Evolutionary conservation across 768 basidiomycete species (phyloP).

Genomic region (Pulveroboletus sp.): DNA sequence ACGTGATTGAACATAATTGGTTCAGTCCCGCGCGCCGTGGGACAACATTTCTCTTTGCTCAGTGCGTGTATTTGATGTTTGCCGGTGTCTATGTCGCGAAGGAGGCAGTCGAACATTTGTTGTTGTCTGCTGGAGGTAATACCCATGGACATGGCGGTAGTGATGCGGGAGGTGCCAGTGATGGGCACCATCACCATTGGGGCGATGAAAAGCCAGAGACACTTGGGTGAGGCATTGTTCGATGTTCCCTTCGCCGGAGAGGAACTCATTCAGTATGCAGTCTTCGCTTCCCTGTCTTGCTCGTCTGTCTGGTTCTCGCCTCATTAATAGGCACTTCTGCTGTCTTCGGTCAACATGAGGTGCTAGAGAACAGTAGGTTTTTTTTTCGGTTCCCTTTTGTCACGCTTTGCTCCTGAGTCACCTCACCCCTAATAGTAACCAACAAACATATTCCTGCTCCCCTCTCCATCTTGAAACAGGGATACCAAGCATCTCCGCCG

Average conservation of each 20-base stretch:
- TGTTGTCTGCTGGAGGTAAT: conserved; percentile 78
- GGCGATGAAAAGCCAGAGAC: conserved; percentile 45
- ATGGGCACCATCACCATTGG: conserved; percentile 63
- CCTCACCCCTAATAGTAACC: conserved; percentile 40
- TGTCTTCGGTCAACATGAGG: conserved; percentile 58
- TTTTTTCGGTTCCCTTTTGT: neutral
- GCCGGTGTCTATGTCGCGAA: conserved; percentile 94
- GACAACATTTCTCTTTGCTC: conserved; percentile 77
- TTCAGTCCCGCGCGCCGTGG: conserved; percentile 60
- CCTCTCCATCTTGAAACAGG: conserved; percentile 38
- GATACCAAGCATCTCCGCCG: conserved; percentile 6
- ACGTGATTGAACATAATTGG: neutral
- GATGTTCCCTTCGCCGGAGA: neutral
- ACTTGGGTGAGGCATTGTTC: conserved; percentile 34
- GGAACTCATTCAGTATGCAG: conserved; percentile 27
- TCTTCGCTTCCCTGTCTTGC: conserved; percentile 62
- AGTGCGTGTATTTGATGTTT: conserved; percentile 92
- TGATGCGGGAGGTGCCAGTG: conserved; percentile 31
- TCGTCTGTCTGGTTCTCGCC: conserved; percentile 51
- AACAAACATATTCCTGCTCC: conserved; percentile 59
- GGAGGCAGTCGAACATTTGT: conserved; percentile 89
- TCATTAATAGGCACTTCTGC: conserved; percentile 55
- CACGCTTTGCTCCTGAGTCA: conserved; percentile 1
- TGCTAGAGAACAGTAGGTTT: conserved; percentile 59
- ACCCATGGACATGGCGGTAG: conserved; percentile 60